A percentile compares a stretch with the other conserved stretches of the same genome.
These are phyloP conservation scores for Termitomyces sp. DNA, from an alignment of 768 basidiomycete species.

Conservation along the genomic window DNA sequence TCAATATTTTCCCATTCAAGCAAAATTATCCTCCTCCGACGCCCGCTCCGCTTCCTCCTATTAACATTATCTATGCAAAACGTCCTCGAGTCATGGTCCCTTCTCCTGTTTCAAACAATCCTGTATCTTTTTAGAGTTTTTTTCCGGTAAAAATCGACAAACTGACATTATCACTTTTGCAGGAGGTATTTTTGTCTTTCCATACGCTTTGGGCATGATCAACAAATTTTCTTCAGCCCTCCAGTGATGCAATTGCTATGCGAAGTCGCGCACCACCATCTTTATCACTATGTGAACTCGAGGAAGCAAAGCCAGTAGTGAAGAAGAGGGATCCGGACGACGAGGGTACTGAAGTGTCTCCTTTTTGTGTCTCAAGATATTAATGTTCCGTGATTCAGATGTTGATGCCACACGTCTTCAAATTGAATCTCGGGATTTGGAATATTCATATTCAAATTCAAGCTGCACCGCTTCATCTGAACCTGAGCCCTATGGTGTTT, in stretches of 20 bases:
- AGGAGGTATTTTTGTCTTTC: neutral
- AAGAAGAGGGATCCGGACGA: constrained; percentile 16
- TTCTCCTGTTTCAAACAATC: neutral
- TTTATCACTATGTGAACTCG: neutral
- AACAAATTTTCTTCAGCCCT: neutral
- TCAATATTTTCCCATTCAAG: constrained; percentile 19
- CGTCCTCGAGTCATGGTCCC: constrained; percentile 4
- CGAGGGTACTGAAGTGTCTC: constrained; percentile 9
- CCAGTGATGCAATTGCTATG: neutral
- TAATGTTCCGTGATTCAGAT: neutral
- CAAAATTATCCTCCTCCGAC: constrained; percentile 19
- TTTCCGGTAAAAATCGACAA: neutral
- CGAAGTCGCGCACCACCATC: neutral
- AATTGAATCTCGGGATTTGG: neutral
- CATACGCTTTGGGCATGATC: neutral
- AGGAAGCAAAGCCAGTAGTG: neutral
- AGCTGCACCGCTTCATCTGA: neutral
- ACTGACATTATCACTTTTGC: neutral
- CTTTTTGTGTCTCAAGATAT: neutral
- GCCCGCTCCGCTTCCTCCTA: constrained; percentile 16
- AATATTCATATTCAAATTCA: neutral
- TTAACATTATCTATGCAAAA: constrained; percentile 14
- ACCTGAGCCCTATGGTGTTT: neutral
- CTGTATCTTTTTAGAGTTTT: neutral
- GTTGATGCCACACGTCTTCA: constrained; percentile 7